Evolutionary conservation across 441 rosid genomes (phyloP), one percentile per base, ranked within the genome.

Genomic region (Gossypium davidsonii): DNA sequence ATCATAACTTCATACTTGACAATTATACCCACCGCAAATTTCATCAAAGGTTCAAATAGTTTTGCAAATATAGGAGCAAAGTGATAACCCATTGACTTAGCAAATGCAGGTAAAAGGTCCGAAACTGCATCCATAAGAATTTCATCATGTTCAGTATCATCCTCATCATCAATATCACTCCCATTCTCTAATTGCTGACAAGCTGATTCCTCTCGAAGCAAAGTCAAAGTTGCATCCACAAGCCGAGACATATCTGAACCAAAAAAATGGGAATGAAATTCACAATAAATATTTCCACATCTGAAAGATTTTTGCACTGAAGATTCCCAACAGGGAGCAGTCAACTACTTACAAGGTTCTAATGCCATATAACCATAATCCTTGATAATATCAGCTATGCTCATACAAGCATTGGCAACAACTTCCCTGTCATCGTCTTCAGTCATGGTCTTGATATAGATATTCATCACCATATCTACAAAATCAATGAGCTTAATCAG

Each of bases 81-180:
- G 77, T 91, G 93, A 79, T 83, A 79, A 78, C 99, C 99, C 97
- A 93, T 86, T 81, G 91, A 82, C 89, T 90, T 92, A 46, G 99
- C 97, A 84, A 96, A 93, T 67, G 97, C 97, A 20, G 99, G 99
- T 82, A 96, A 94, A 74, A 96, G 93, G 79, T 96, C 99, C 42
- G 98, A 93, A 76, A 93, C 97, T 51, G 97, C 97, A 86, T 96
- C 98, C 98, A 96, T 96, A 70, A 96, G 96, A 75, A 93, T 84
- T 82, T 96, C 99, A 70, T 96, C 99, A 79, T 93, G 99, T 74
- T 80, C 90, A 5, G 84, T 37, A 81, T 88, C 98, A 78, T 85
- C 91, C 71, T 87, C 90, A 65, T 91, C 93, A 75, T 88, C 97
- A 61, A 76, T 67, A 77, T 93, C 98, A 79, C 95, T 87, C 53